Percentiles rank a stretch among this genome's conserved stretches.
phyloP scores from a whole-genome alignment of 208 protist species.

The Wallacemonas sp. region DNA sequence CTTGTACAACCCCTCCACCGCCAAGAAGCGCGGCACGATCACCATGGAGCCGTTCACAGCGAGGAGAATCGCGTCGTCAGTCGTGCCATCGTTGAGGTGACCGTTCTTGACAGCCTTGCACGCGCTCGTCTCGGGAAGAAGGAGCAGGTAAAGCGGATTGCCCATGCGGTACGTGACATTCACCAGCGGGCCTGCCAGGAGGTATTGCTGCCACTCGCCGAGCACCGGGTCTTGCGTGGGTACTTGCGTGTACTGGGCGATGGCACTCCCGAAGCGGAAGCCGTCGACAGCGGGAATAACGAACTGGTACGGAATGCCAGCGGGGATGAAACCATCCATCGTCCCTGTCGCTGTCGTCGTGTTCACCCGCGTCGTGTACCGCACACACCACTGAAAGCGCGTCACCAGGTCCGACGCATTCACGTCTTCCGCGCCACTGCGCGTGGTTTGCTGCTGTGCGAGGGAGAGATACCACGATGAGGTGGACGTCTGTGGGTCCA shows the following conservation, averaged over 20 bases:
- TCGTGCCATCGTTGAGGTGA: conserved; percentile 33
- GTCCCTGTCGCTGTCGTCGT: neutral
- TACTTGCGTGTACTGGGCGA: conserved; percentile 30
- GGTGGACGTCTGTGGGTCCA: conserved; percentile 51
- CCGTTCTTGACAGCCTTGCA: conserved; percentile 54
- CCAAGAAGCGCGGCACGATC: conserved; percentile 47
- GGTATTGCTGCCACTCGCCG: conserved; percentile 55
- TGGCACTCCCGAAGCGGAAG: conserved; percentile 29
- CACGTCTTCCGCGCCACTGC: conserved; percentile 33
- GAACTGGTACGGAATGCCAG: conserved; percentile 58
- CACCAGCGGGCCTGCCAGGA: conserved; percentile 56
- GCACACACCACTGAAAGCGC: conserved; percentile 74
- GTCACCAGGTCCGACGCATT: conserved; percentile 17
- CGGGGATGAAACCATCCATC: conserved; percentile 45
- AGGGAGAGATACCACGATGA: conserved; percentile 71
- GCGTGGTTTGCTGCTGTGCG: conserved; percentile 39
- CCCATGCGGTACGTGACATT: conserved; percentile 42
- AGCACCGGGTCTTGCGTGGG: conserved; percentile 44
- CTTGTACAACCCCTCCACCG: conserved; percentile 45
- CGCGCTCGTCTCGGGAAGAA: conserved; percentile 36
- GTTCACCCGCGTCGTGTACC: conserved; percentile 33
- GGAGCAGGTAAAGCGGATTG: conserved; percentile 67
- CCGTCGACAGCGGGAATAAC: conserved; percentile 48
- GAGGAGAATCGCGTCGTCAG: conserved; percentile 37
- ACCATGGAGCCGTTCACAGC: conserved; percentile 59